A percentile compares a stretch with the other conserved stretches of the same genome.
Evolutionary conservation across 306 rosid genomes (phyloP).

Genomic region (Oxytropis ochrocephala): DNA sequence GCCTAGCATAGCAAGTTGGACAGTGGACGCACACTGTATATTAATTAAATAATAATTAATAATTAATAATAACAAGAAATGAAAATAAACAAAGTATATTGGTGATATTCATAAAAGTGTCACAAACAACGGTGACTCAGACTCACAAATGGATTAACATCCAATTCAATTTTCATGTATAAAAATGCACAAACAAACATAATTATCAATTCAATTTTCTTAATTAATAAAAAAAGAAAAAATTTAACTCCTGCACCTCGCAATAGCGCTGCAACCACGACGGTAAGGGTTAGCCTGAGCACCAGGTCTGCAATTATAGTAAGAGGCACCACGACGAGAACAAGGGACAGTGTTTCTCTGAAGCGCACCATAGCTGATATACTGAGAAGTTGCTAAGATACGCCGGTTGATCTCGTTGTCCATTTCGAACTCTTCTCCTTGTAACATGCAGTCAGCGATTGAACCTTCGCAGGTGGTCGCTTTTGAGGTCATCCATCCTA

Average conservation of each 20-base stretch:
- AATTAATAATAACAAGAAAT: neutral
- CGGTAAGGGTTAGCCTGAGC: constrained; percentile 83
- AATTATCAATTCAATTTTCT: constrained; percentile 12
- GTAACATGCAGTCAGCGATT: constrained; percentile 53
- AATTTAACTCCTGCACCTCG: constrained; percentile 86
- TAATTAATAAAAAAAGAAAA: neutral
- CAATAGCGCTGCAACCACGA: constrained; percentile 87
- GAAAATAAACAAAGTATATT: neutral
- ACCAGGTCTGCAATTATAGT: constrained; percentile 88
- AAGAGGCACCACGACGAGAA: constrained; percentile 88
- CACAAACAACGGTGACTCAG: constrained; percentile 12
- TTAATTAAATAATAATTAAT: neutral
- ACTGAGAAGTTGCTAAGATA: constrained; percentile 67
- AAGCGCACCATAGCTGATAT: constrained; percentile 97
- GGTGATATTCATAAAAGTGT: neutral
- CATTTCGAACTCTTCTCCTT: constrained; percentile 60
- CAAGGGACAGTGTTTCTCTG: constrained; percentile 95
- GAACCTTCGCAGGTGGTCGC: constrained; percentile 45
- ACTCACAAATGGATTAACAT: constrained; percentile 1
- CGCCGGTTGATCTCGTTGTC: constrained; percentile 89
- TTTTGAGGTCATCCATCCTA: constrained; percentile 36
- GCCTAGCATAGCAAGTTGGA: neutral
- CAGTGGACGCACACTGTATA: too few species aligned
- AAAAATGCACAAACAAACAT: constrained; percentile 46
- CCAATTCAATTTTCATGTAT: constrained; percentile 20